Conservation (phyloP, 352 stramenopile species). For the Phytopythium sindhum region DNA sequence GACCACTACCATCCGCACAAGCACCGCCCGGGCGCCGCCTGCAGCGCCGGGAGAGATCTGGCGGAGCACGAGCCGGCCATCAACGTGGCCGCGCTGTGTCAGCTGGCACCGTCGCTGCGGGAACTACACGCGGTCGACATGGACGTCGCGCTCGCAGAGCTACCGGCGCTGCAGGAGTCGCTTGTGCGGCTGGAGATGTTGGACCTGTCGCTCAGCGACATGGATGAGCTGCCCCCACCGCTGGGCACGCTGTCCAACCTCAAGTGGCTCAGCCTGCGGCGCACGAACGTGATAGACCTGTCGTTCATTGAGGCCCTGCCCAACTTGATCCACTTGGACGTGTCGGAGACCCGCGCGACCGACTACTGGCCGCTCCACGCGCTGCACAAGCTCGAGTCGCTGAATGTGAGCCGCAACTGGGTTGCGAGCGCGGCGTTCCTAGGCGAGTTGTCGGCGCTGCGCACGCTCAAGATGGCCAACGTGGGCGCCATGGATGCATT, state of each 20-base stretch:
- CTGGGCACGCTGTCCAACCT: conserved; percentile 24
- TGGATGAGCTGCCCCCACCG: conserved; percentile 13
- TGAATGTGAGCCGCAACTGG: conserved; percentile 51
- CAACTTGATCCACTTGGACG: conserved; percentile 29
- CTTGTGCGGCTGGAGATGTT: conserved; percentile 15
- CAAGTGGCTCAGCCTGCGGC: conserved; percentile 29
- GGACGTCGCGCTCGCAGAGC: conserved; percentile 22
- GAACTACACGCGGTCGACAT: conserved; percentile 36
- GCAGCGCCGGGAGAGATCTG: neutral
- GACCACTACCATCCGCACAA: conserved; percentile 5
- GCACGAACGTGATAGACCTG: conserved; percentile 30
- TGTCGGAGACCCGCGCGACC: conserved; percentile 38
- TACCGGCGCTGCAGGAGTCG: conserved; percentile 15
- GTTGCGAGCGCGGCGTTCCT: conserved; percentile 28
- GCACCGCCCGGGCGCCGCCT: neutral
- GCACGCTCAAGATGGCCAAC: conserved; percentile 33
- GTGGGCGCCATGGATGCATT: conserved; percentile 30
- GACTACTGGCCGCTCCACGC: conserved; percentile 28
- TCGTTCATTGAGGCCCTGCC: conserved; percentile 23
- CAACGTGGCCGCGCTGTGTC: conserved; percentile 30
- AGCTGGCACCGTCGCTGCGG: conserved; percentile 26
- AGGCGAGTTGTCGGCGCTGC: conserved; percentile 21
- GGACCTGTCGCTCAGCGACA: conserved; percentile 19
- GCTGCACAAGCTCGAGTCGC: conserved; percentile 22
- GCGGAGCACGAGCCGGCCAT: conserved; percentile 29